phyloP scores from a whole-genome alignment of 306 rosid genomes.

The Castanea mollissima region DNA sequence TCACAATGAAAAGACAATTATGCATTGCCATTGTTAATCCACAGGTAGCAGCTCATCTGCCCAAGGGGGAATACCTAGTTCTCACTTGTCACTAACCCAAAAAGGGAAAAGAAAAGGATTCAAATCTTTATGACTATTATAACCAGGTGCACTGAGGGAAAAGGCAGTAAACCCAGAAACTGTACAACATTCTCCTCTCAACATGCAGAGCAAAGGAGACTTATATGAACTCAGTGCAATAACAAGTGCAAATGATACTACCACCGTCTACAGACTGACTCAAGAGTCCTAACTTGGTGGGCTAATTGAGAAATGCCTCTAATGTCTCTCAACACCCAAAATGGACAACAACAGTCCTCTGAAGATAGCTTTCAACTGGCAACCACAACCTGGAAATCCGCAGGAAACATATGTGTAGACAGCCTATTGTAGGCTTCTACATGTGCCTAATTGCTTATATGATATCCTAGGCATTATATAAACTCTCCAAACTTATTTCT shows the following conservation, averaged over 20 bases:
- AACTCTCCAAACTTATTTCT: neutral
- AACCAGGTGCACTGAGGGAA: neutral
- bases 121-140: neutral
- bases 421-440: neutral
- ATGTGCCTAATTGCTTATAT: neutral
- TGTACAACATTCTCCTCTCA: neutral
- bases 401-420: neutral
- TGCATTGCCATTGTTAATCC: neutral
- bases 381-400: neutral
- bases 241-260: neutral
- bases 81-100: no score
- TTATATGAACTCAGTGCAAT: neutral
- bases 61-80: neutral
- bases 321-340: neutral
- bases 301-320: neutral
- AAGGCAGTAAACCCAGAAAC: neutral
- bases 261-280: constrained; percentile 2
- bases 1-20: neutral
- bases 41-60: neutral
- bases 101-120: neutral
- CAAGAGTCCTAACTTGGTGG: neutral
- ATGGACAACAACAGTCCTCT: neutral
- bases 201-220: neutral
- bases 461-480: neutral
- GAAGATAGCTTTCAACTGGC: neutral